phyloP scores from a whole-genome alignment of 2,329 filamentous ascomycete genomes.

The Didymella pinodella region DNA sequence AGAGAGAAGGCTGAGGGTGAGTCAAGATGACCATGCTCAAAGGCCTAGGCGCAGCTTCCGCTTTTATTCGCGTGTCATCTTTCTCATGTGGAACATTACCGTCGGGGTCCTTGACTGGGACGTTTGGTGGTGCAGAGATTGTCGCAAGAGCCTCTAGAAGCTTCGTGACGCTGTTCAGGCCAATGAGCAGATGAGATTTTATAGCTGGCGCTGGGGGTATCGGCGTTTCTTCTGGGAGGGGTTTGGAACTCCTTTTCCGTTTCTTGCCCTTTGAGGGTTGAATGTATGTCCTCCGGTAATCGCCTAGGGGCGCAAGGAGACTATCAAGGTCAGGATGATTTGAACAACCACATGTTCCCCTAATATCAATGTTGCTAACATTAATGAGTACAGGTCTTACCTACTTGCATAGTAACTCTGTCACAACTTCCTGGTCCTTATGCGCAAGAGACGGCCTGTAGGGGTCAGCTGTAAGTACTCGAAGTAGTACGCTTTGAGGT shows the following conservation, averaged over 20 bases:
- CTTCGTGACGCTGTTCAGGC: constrained; percentile 69
- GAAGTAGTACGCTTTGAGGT: neutral
- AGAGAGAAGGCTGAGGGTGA: constrained; percentile 44
- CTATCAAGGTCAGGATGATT: constrained; percentile 52
- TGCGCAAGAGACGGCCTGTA: constrained; percentile 67
- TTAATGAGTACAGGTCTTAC: constrained; percentile 29
- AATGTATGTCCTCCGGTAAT: constrained; percentile 64
- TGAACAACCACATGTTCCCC: neutral
- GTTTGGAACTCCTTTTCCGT: constrained; percentile 54
- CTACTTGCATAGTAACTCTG: constrained; percentile 73
- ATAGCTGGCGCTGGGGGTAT: constrained; percentile 59
- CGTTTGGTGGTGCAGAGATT: constrained; percentile 25
- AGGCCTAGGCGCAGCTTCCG: constrained; percentile 1
- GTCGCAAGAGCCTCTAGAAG: constrained; percentile 60
- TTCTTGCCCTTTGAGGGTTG: constrained; percentile 68
- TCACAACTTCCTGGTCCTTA: constrained; percentile 68
- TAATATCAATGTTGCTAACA: too few relatives aligned
- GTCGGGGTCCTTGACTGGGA: neutral
- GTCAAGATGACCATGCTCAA: constrained; percentile 44
- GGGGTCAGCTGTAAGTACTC: constrained; percentile 13
- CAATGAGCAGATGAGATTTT: constrained; percentile 66
- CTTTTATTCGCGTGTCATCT: neutral
- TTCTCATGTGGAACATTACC: neutral
- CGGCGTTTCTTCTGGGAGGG: constrained; percentile 3
- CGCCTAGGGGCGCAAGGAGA: constrained; percentile 69